phyloP scores from a whole-genome alignment of 2,329 filamentous ascomycete genomes.

The Seiridium cupressi region DNA sequence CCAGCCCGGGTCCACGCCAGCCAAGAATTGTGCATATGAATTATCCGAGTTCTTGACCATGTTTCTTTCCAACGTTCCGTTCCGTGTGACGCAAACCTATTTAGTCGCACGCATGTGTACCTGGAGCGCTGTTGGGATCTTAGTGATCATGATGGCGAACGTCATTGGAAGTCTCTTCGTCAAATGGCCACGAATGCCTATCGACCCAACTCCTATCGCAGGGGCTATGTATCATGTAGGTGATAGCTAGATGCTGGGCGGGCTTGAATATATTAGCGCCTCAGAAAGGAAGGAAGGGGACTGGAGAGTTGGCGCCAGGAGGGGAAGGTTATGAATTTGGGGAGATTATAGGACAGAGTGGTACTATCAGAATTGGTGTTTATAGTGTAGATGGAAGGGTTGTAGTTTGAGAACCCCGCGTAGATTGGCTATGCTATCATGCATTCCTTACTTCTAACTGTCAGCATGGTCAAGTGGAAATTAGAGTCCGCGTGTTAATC shows the following conservation, averaged over 20 bases:
- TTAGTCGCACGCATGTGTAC: conserved; percentile 28
- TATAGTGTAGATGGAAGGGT: conserved; percentile 11
- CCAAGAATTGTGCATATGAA: conserved; percentile 25
- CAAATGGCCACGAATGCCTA: conserved; percentile 33
- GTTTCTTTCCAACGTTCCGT: conserved; percentile 36
- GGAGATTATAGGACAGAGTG: conserved; percentile 26
- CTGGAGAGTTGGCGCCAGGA: conserved; percentile 21
- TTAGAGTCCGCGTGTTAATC: too few relatives aligned
- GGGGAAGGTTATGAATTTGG: conserved; percentile 30
- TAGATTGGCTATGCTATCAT: too few relatives aligned
- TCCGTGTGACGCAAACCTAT: conserved; percentile 32
- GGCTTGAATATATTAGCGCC: conserved; percentile 25
- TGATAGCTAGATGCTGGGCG: conserved; percentile 27
- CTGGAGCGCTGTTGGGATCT: conserved; percentile 29
- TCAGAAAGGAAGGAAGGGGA: conserved; percentile 28
- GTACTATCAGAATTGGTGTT: conserved; percentile 24
- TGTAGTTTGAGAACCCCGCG: too few relatives aligned
- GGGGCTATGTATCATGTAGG: conserved; percentile 33
- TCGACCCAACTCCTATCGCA: conserved; percentile 32
- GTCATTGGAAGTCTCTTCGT: conserved; percentile 31
- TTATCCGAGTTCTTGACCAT: conserved; percentile 36
- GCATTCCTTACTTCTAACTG: too few relatives aligned
- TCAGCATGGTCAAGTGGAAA: too few relatives aligned
- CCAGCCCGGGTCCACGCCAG: conserved; percentile 14
- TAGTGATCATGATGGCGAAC: conserved; percentile 34